Percentiles rank a stretch among this genome's conserved stretches.
phyloP scores from a whole-genome alignment of 345 rosid species.

The Mallotus nudiflorus region DNA sequence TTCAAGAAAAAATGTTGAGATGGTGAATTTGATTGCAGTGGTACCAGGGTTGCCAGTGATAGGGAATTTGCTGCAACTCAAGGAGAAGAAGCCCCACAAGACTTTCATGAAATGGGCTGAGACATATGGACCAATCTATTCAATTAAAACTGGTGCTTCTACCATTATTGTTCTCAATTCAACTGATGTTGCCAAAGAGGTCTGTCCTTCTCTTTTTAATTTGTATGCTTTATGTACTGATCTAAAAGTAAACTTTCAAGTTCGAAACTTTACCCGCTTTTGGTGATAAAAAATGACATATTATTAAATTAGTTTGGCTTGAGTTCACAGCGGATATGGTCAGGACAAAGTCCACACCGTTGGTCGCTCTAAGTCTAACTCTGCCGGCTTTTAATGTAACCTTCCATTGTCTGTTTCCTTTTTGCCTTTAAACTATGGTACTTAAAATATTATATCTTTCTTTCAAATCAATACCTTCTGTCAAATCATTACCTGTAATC shows the following conservation, averaged over 20 bases:
- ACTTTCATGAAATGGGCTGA: constrained; percentile 84
- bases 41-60: constrained; percentile 75
- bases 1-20: not conserved
- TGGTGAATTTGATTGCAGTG: constrained; percentile 40
- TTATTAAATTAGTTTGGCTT: no score
- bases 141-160: constrained; percentile 70
- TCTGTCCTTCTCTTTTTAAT: constrained; percentile 14
- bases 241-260: no score
- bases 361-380: no score
- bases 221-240: no score
- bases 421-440: not conserved
- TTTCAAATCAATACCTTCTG: no score
- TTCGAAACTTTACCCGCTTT: no score
- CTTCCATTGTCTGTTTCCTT: not conserved
- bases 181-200: constrained; percentile 75
- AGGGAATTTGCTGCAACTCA: constrained; percentile 82
- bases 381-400: not conserved
- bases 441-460: not conserved
- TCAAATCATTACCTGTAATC: no score
- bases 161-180: constrained; percentile 68
- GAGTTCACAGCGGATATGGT: no score
- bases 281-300: no score
- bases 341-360: not conserved
- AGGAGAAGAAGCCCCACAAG: constrained; percentile 89
- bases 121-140: constrained; percentile 74